Conservation (phyloP, 2,329 filamentous ascomycete species). For the Cercospora citrullina region DNA sequence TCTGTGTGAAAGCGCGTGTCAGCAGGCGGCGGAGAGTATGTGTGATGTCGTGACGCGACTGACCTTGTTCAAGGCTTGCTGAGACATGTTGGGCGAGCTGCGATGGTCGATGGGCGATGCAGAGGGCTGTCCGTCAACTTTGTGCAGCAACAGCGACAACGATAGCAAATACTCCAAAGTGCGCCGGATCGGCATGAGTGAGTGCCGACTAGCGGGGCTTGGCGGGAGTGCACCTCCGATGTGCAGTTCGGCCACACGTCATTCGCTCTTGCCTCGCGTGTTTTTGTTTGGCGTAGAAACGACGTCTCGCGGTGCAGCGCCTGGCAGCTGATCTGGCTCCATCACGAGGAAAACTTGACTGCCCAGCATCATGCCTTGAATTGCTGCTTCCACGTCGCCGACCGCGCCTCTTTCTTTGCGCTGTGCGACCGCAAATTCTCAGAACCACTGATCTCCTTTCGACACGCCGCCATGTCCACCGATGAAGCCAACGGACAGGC, state of each 20-base stretch:
- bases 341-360: not conserved
- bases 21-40: not conserved
- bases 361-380: slow-evolving; percentile 2
- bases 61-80: slow-evolving; percentile 81
- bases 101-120: slow-evolving; percentile 11
- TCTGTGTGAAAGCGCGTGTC: slow-evolving; percentile 42
- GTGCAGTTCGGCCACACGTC: not conserved
- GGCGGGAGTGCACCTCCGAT: not conserved
- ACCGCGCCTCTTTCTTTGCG: not conserved
- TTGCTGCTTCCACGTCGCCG: not conserved
- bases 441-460: not conserved
- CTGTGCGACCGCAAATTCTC: not conserved
- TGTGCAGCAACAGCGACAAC: not conserved
- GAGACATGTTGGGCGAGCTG: slow-evolving; percentile 55
- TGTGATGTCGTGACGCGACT: not conserved
- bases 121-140: not conserved
- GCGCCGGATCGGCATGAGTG: not conserved
- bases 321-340: slow-evolving; percentile 2
- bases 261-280: not conserved
- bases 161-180: slow-evolving; percentile 6
- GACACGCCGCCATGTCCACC: slow-evolving; percentile 13
- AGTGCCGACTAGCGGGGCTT: not conserved
- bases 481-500: slow-evolving; percentile 17
- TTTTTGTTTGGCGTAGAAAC: not conserved
- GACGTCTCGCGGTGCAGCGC: not conserved